Conservation (phyloP, 768 basidiomycete genomes). For the Xerocomellus intermedius region DNA sequence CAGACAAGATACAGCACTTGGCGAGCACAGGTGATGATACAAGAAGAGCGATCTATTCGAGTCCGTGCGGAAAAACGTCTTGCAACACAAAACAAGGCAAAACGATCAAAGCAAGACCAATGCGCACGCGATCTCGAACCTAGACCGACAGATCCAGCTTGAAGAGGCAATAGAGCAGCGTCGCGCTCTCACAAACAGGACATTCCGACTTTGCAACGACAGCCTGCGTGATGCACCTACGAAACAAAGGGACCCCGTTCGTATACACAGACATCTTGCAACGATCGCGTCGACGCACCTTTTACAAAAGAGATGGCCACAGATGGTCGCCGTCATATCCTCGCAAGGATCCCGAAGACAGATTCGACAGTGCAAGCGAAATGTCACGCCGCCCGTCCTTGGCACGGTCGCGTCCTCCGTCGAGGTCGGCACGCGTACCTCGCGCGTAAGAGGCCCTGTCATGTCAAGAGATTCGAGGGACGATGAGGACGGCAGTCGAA, state of each 20-base stretch:
- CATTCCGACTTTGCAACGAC: slow-evolving; percentile 47
- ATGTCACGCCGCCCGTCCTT: neutral
- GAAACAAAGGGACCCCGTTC: neutral
- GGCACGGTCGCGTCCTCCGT: neutral
- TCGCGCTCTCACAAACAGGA: slow-evolving; percentile 51
- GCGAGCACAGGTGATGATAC: neutral
- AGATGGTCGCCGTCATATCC: slow-evolving; percentile 57
- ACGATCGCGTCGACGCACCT: slow-evolving; percentile 33
- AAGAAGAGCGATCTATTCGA: neutral
- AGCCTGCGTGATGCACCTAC: slow-evolving; percentile 53
- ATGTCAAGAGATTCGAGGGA: slow-evolving; percentile 23
- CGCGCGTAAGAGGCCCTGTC: neutral
- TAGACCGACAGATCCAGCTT: slow-evolving; percentile 41
- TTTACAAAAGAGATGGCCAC: slow-evolving; percentile 63
- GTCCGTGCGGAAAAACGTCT: neutral
- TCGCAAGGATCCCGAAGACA: slow-evolving; percentile 49
- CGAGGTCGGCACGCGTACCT: neutral
- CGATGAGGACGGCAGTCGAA: slow-evolving; percentile 24
- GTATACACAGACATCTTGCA: too few relatives aligned
- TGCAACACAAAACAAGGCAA: neutral
- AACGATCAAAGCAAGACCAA: neutral
- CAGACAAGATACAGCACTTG: neutral
- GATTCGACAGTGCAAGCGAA: slow-evolving; percentile 47
- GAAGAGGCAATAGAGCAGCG: slow-evolving; percentile 55
- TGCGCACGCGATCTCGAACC: neutral